Evolutionary conservation across 331 rosid genomes (phyloP).

Genomic region (Ulmus americana): DNA sequence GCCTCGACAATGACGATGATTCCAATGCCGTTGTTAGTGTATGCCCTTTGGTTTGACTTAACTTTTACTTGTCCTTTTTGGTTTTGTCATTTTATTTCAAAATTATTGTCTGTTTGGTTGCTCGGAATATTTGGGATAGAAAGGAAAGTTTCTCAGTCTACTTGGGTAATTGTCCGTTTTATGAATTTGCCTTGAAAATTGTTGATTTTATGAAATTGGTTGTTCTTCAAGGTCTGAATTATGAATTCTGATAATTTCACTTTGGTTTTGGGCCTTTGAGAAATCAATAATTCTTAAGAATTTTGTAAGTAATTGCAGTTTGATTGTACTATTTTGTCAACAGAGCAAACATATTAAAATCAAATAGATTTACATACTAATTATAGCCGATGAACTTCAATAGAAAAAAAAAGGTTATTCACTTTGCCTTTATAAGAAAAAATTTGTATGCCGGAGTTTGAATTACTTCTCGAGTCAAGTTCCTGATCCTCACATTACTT

Average conservation of each 20-base stretch:
- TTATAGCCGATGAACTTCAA: no score
- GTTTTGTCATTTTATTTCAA: neutral
- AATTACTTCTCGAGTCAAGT: neutral
- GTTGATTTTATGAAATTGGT: neutral
- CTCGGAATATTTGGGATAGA: neutral
- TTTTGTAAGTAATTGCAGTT: neutral
- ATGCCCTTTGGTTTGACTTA: neutral
- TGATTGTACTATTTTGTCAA: neutral
- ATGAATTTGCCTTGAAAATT: no score
- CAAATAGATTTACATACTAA: neutral
- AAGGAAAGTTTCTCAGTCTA: neutral
- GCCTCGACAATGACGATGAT: slow-evolving; percentile 48
- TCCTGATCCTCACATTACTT: neutral
- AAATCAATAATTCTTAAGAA: neutral
- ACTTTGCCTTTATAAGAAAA: no score
- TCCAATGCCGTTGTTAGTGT: slow-evolving; percentile 52
- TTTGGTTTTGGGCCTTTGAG: neutral
- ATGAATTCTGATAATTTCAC: no score
- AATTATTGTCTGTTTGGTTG: neutral
- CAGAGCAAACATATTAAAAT: neutral
- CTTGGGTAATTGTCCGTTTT: no score
- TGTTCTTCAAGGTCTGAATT: neutral
- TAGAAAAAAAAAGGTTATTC: no score
- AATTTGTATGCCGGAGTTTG: neutral
- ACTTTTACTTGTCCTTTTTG: neutral